Evolutionary conservation across 768 basidiomycete species (phyloP), one percentile per base, ranked within the genome.

Genomic region (Mycena crocata): DNA sequence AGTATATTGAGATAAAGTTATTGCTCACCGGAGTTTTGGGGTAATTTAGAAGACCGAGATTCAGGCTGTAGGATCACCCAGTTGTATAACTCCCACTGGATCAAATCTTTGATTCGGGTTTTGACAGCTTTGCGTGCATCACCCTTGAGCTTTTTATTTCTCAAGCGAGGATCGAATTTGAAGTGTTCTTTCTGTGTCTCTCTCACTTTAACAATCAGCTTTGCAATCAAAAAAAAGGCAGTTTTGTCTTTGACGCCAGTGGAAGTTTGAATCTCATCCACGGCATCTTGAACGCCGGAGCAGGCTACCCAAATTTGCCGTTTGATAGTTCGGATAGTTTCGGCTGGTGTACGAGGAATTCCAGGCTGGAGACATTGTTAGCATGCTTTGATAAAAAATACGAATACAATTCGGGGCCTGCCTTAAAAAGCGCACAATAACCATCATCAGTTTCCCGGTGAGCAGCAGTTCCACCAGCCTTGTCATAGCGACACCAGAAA

Each of bases 201-300:
- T 46, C 39, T 35, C 0, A 46, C 62, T 26, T 57, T 64, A 4
- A 31, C 8, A 42, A 64, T 37, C 0, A 62, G 21, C 14, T 55
- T 19, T 1, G 69, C 60, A 57, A 80, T 78, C 78, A 77, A 80
- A 57, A 59, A 54, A 14, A 59, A 52, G 0, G 78, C 69, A 17
- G 74, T 74, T 54, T 74, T 75, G 50, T 80, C 78, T 62, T 78
- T 78, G 26, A 78, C 68, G 13, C 78, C 78, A 1, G 74, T 75
- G 8, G 66, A 39, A 13, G 71, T 71, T 24, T 76, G 69, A 0
- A 39, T 60, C 9, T 8, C 46, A 48, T 46, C 70, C 19, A 54
- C 63, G 23, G 28, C 13, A 24, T 34, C 23, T 50, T 66, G 40
- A 35, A 67, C 49, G 10, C 75, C 77, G 1, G 30, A 14, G 28